These are phyloP conservation scores for Rosellinia necatrix DNA, from an alignment of 2,329 filamentous ascomycete species.

Conservation along the genomic window DNA sequence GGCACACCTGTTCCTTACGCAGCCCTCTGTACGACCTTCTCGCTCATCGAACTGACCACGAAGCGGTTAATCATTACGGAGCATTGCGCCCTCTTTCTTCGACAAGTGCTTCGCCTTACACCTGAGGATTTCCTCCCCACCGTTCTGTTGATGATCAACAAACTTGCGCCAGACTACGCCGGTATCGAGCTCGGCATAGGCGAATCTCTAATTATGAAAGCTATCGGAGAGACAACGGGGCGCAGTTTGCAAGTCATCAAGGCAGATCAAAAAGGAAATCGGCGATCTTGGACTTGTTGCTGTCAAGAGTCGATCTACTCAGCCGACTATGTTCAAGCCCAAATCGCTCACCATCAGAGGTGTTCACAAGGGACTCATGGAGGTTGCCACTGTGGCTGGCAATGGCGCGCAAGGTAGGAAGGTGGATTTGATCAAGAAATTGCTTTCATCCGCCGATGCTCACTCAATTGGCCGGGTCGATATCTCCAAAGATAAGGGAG, in stretches of 20 bases:
- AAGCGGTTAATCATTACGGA: constrained; percentile 88
- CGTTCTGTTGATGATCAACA: constrained; percentile 95
- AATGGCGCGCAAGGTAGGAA: constrained; percentile 89
- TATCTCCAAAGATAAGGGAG: constrained; percentile 89
- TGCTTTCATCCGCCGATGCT: constrained; percentile 87
- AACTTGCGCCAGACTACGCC: constrained; percentile 93
- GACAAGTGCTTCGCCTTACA: constrained; percentile 90
- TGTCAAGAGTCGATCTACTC: constrained; percentile 91
- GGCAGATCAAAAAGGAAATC: constrained; percentile 92
- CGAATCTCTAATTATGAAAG: constrained; percentile 98
- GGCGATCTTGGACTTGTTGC: constrained; percentile 94
- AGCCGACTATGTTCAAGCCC: constrained; percentile 98
- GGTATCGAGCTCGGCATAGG: constrained; percentile 98
- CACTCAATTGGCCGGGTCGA: constrained; percentile 77
- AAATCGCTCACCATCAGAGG: constrained; percentile 85
- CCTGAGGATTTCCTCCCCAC: constrained; percentile 86
- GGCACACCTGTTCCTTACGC: constrained; percentile 92
- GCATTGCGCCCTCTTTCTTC: constrained; percentile 87
- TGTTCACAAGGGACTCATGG: constrained; percentile 86
- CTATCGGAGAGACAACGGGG: constrained; percentile 92
- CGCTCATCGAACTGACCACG: constrained; percentile 90
- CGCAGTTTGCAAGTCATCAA: constrained; percentile 89
- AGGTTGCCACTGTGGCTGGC: constrained; percentile 84
- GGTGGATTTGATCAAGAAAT: constrained; percentile 92
- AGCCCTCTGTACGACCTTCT: constrained; percentile 92